These are phyloP conservation scores for Heimioporus retisporus DNA, from an alignment of 1,284 basidiomycete genomes.

Conservation along the genomic window DNA sequence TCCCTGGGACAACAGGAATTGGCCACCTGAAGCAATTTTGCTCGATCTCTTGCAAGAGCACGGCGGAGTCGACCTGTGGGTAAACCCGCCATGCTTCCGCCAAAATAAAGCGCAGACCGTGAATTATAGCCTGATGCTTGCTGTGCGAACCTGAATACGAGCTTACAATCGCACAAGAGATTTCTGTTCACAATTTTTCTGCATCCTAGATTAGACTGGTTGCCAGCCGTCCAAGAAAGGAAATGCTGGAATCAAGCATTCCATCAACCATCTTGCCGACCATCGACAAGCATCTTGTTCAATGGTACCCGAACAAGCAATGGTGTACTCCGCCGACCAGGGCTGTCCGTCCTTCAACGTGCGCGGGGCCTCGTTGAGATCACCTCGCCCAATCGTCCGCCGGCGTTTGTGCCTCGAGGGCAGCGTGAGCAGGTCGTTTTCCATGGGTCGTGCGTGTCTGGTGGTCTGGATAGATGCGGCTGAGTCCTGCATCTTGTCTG, in stretches of 20 bases:
- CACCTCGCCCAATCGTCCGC: constrained; percentile 62
- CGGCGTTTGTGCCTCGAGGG: constrained; percentile 41
- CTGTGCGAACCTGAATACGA: constrained; percentile 92
- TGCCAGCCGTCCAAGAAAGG: no score
- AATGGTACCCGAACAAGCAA: constrained; percentile 26
- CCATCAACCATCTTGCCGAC: constrained; percentile 40
- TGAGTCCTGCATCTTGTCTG: no score
- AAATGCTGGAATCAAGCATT: no score
- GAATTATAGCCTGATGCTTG: constrained; percentile 71
- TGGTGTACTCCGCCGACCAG: constrained; percentile 56
- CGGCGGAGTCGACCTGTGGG: constrained; percentile 17
- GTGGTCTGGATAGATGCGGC: constrained; percentile 17
- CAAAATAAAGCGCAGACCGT: constrained; percentile 36
- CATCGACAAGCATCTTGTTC: background rate
- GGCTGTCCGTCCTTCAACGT: constrained; percentile 77
- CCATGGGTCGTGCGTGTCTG: background rate
- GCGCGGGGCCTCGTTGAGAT: constrained; percentile 84
- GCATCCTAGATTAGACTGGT: constrained; percentile 92
- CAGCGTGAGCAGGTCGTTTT: constrained; percentile 20
- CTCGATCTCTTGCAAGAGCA: constrained; percentile 70
- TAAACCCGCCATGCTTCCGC: constrained; percentile 33
- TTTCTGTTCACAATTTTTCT: constrained; percentile 82
- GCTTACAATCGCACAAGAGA: constrained; percentile 85
- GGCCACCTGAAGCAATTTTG: constrained; percentile 91
- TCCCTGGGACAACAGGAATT: constrained; percentile 39